Evolutionary conservation across 345 rosid genomes (phyloP).

Genomic region (Eucalyptus albens): DNA sequence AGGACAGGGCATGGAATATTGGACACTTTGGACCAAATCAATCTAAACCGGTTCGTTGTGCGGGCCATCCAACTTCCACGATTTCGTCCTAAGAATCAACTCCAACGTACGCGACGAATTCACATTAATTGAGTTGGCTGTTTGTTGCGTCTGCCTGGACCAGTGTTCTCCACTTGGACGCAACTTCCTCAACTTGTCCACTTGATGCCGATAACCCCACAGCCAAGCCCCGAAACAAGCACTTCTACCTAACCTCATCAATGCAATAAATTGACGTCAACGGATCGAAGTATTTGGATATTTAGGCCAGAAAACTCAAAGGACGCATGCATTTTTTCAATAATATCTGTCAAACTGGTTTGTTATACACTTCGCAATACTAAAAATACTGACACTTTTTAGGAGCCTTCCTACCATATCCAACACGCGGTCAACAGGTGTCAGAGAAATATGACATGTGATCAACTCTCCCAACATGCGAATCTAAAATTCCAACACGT

Average conservation of each 20-base stretch:
- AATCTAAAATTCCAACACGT: fast-evolving
- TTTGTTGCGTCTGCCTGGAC: neutral
- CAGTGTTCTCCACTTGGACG: neutral
- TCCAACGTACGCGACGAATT: neutral
- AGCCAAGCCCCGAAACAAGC: neutral
- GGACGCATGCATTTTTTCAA: neutral
- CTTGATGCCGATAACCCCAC: neutral
- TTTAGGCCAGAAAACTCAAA: neutral
- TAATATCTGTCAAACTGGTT: neutral
- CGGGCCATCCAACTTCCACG: neutral
- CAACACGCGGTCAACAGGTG: fast-evolving
- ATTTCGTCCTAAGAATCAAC: neutral
- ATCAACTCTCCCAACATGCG: too few relatives aligned
- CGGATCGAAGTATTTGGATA: neutral
- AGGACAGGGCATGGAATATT: neutral
- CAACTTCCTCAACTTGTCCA: neutral
- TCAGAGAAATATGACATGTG: too few relatives aligned
- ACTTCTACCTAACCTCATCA: neutral
- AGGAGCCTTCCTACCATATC: fast-evolving
- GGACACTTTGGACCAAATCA: neutral
- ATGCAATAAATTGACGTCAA: neutral
- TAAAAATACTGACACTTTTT: too few relatives aligned
- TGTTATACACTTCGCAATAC: neutral
- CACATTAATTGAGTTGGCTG: neutral
- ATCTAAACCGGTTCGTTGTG: neutral